Base-by-base conservation (phyloP, 805 yeast genomes). In the Spathaspora hagerdaliae region DNA sequence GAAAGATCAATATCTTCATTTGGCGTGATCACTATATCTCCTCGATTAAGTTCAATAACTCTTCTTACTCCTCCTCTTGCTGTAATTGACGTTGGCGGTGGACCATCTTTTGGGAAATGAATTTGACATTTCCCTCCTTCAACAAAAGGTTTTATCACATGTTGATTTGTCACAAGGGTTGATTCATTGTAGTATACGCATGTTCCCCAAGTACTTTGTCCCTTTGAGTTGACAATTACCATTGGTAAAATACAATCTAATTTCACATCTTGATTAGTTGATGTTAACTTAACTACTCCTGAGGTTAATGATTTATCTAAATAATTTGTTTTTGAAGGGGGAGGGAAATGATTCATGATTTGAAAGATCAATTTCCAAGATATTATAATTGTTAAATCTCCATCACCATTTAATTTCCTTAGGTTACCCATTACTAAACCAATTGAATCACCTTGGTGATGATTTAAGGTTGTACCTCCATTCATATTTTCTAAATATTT, bases 401-500 rank as follows among this genome's bases (percentile, higher is more conserved):
- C 80, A 42, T 72, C 76, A 7, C 78, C 78, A 47, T 73, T 67
- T 31, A 46, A 43, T 47, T 71, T 71, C 11, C 65, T 52, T 19
- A 74, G 42, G 41, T 61, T 64, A 0, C 77, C 74, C 48, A 65
- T 46, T 1, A 75, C 61, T 26, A 75, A 50, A 0, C 80, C 80
- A 6, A 69, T 39, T 1, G 65, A 57, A 1, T 43, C 44, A 1
- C 41, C 46, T 5, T 27, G 10, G 5, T 32, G 13, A 1, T 32
- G 40, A 7, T 36, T 42, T 2, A 43, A 13, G 8, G 52, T 73
- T 4, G 68, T 47, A 0, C 71, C 77, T 7, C 80, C 80, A 9
- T 60, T 52, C 74, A 71, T 72, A 48, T 74, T 75, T 43, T 75
- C 79, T 48, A 75, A 43, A 51, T 65, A 75, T 53, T 64, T 69